A percentile compares a stretch with the other conserved stretches of the same genome.
Evolutionary conservation across 2,329 filamentous ascomycete genomes (phyloP).

Genomic region (Dothideomycetidae sp.): DNA sequence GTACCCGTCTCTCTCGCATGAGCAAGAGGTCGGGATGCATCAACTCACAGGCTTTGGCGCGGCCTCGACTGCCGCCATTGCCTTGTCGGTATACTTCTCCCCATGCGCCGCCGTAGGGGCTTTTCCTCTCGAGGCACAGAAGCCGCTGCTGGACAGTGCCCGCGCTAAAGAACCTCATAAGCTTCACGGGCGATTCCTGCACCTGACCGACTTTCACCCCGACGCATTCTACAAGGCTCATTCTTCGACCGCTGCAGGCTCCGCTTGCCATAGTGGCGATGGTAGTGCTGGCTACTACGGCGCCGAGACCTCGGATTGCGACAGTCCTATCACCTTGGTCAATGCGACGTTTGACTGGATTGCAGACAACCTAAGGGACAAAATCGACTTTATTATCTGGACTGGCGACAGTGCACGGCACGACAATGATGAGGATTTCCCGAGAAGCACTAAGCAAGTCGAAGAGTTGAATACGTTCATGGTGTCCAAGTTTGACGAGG

Average conservation of each 20-base stretch:
- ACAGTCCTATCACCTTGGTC: constrained; percentile 64
- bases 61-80: too few species aligned
- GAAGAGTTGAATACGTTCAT: constrained; percentile 61
- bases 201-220: constrained; percentile 87
- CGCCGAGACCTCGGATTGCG: constrained; percentile 76
- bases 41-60: too few species aligned
- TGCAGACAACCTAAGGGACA: constrained; percentile 27
- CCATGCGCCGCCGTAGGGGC: too few species aligned
- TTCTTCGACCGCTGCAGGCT: constrained; percentile 51
- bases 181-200: constrained; percentile 58
- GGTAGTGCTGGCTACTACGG: constrained; percentile 72
- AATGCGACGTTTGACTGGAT: constrained; percentile 91
- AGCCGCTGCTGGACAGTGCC: constrained; percentile 9
- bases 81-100: too few species aligned
- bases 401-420: constrained; percentile 28
- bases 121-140: too few species aligned
- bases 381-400: constrained; percentile 28
- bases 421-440: constrained; percentile 37
- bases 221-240: constrained; percentile 76
- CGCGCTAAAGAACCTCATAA: constrained; percentile 7
- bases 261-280: constrained; percentile 64
- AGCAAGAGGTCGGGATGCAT: too few species aligned
- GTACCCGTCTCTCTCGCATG: too few species aligned
- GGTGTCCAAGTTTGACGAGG: constrained; percentile 59
- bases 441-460: constrained; percentile 64